These are phyloP conservation scores for Fusarium tricinctum DNA, from an alignment of 2,329 filamentous ascomycete genomes.

Conservation along the genomic window DNA sequence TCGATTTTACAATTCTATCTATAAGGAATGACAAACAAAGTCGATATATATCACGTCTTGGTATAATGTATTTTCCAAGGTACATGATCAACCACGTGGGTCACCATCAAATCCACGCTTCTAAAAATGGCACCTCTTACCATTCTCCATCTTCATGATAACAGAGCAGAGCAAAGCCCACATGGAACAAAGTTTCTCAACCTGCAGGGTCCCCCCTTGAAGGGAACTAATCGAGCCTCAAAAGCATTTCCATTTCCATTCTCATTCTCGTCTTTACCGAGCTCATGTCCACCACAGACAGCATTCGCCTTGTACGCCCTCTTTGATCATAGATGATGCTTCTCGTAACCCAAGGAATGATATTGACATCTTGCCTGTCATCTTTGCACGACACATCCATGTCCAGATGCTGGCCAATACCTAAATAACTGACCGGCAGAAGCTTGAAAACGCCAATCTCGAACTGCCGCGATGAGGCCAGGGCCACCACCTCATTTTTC, in stretches of 20 bases:
- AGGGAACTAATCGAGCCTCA: slow-evolving; percentile 39
- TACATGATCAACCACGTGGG: slow-evolving; percentile 14
- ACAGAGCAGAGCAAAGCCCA: slow-evolving; percentile 6
- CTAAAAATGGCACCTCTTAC: slow-evolving; percentile 27
- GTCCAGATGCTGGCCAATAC: neutral
- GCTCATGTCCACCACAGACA: slow-evolving; percentile 8
- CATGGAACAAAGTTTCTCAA: slow-evolving; percentile 23
- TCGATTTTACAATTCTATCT: neutral
- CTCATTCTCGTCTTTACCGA: slow-evolving; percentile 27
- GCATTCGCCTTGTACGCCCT: neutral
- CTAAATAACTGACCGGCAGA: slow-evolving; percentile 1
- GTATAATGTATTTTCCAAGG: neutral
- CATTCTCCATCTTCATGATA: slow-evolving; percentile 25
- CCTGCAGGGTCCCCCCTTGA: slow-evolving; percentile 44
- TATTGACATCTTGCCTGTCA: slow-evolving; percentile 24
- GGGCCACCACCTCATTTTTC: neutral
- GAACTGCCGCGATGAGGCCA: slow-evolving; percentile 5
- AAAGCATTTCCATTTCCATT: neutral
- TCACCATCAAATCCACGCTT: neutral
- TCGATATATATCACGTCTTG: neutral
- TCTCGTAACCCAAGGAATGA: slow-evolving; percentile 33
- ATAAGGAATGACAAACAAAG: neutral
- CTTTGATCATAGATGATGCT: slow-evolving; percentile 18
- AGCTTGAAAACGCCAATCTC: slow-evolving; percentile 11
- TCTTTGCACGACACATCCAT: neutral